Base-by-base conservation (phyloP, 495 filamentous ascomycete species). In the Penicillium manginii region DNA sequence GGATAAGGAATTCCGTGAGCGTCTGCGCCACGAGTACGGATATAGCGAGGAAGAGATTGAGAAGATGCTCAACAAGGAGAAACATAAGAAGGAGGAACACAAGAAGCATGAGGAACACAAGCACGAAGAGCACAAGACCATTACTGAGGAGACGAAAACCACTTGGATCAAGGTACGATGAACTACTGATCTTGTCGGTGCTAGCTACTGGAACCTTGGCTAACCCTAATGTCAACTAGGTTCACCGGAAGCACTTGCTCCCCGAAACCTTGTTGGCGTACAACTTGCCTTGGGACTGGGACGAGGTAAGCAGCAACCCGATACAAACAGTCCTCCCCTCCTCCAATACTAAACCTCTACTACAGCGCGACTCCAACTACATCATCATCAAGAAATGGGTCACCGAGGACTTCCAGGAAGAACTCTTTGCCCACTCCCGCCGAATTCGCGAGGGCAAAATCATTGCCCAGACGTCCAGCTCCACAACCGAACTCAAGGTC, bases 381-480 rank as follows among this genome's bases (percentile, higher is more conserved):
- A 79, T 93, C 54, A 72, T 93, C 54, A 91, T 93, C 78, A 90
- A 90, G 70, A 79, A 83, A 53, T 91, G 84, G 85, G 84, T 93
- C 59, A 79, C 81, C 40, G 86, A 91, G 69, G 81, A 85, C 59
- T 83, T 91, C 64, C 90, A 91, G 63, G 81, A 88, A 46, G 72
- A 86, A 49, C 83, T 93, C 49, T 93, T 90, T 76, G 75, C 82
- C 12, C 88, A 93, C 76, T 90, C 89, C 10, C 76, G 80, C 54
- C 77, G 83, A 50, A 60, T 90, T 58, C 84, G 88, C 32, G 80
- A 88, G 60, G 67, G 70, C 64, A 80, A 79, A 57, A 60, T 74
- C 47, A 62, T 80, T 54, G 67, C 75, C 33, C 68, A 77, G 62
- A 75, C 70, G 22, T 77, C 80, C 51, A 74, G 65, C 62, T 74